Base-by-base conservation (phyloP, 1,284 basidiomycete species). In the Neonothopanus nambi region DNA sequence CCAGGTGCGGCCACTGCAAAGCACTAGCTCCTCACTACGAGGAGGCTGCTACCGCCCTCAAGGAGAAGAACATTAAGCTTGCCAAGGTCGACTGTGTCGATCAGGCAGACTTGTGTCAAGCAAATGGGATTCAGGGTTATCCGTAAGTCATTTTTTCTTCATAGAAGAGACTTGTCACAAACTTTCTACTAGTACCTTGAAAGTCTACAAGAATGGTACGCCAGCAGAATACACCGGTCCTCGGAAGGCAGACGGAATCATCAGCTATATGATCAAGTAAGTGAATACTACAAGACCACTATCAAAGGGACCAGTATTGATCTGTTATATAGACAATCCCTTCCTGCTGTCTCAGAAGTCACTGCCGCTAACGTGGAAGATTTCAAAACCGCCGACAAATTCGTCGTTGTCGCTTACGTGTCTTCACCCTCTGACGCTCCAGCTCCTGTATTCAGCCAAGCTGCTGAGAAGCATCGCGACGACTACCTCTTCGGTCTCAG, bases 31-130 rank as follows among this genome's bases (percentile, higher is more conserved):
- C 92, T 57, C 86, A 99, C 65, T 99, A 98, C 68, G 95, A 98
- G 72, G 91, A 94, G 71, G 96, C 97, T 13, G 95, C 97, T 3
- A 96, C 93, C 17, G 78, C 85, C 47, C 86, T 99, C 69, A 95
- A 96, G 75, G 88, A 89, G 60, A 89, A 85, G 69, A 78, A 79
- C 70, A 94, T 99, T 77, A 91, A 91, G 73, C 76, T 99, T 52
- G 95, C 95, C 62, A 98, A 99, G 73, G 93, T 95, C 56, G 94
- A 97, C 77, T 98, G 94, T 72, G 94, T 95, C 47, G 91, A 91
- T 59, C 77, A 95, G 64, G 83, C 87, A 20, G 91, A 94, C 53
- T 80, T 97, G 42, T 98, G 95, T 75, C 85, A 89, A 67, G 67
- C 81, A 53, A 87, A 95, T 59, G 92, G 86, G 43, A 82, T 99